phyloP scores from a whole-genome alignment of 2,329 filamentous ascomycete species.

The Hirsutella thompsonii region DNA sequence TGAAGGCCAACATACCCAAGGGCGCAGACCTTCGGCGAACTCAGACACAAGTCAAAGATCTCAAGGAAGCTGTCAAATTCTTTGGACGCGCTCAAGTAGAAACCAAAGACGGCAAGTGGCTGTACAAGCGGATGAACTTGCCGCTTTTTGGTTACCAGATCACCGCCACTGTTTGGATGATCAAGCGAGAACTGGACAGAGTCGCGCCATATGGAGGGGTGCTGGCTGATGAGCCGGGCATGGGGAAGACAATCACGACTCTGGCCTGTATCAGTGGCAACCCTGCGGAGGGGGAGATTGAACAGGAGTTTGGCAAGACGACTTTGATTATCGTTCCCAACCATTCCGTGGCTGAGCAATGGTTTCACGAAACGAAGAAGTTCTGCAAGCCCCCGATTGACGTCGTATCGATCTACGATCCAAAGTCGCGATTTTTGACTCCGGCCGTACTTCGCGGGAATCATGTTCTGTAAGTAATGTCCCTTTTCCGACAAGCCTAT shows the following conservation, averaged over 20 bases:
- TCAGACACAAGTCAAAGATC: constrained; percentile 6
- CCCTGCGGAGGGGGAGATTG: constrained; percentile 24
- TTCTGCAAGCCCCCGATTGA: constrained; percentile 7
- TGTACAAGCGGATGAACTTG: constrained; percentile 7
- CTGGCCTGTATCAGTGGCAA: constrained; percentile 61
- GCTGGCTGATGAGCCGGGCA: constrained; percentile 48
- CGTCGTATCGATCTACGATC: constrained; percentile 5
- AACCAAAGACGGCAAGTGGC: constrained; percentile 2
- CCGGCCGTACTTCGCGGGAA: too few species aligned
- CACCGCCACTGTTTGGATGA: constrained; percentile 39
- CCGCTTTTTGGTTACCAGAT: constrained; percentile 36
- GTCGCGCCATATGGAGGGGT: constrained; percentile 42
- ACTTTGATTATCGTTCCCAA: constrained; percentile 21
- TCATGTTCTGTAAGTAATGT: too few species aligned
- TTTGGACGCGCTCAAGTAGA: constrained; percentile 11
- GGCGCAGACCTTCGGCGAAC: constrained; percentile 6
- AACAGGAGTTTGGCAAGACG: constrained; percentile 18
- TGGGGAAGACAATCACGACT: constrained; percentile 60
- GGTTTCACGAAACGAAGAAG: constrained; percentile 13
- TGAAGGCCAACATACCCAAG: constrained; percentile 5
- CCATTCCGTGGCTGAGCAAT: constrained; percentile 11
- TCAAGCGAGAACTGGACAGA: constrained; percentile 28
- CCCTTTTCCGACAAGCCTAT: too few species aligned
- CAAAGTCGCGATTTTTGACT: too few species aligned
- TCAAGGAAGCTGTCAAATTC: constrained; percentile 3